A percentile compares a stretch with the other conserved stretches of the same genome.
Conservation (phyloP, 331 rosid species). For the Pyracantha coccinea region DNA sequence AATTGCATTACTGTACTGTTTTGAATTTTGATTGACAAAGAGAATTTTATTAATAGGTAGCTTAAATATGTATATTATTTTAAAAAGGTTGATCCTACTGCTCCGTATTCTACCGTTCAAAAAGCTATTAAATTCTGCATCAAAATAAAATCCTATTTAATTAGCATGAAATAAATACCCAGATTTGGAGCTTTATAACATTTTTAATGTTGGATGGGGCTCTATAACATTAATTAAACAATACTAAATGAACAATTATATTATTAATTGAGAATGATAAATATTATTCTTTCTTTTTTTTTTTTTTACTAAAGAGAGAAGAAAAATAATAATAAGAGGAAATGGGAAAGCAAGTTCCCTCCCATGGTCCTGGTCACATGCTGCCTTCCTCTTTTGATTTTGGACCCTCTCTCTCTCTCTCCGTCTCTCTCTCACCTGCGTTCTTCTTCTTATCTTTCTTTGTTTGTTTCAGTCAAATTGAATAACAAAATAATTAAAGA, state of each 20-base stretch:
- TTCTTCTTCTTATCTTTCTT: slow-evolving; percentile 36
- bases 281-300: too few relatives aligned
- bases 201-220: not conserved
- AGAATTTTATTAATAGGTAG: too few relatives aligned
- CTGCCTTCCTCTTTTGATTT: slow-evolving; percentile 14
- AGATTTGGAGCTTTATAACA: not conserved
- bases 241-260: not conserved
- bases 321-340: slow-evolving; percentile 11
- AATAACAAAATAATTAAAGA: too few relatives aligned
- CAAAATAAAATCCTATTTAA: not conserved
- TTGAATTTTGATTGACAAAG: too few relatives aligned
- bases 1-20: too few relatives aligned
- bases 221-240: not conserved
- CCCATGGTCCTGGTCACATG: slow-evolving; percentile 43
- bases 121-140: not conserved
- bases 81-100: not conserved
- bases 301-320: not conserved
- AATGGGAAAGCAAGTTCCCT: slow-evolving; percentile 33
- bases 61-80: too few relatives aligned
- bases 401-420: slow-evolving; percentile 11
- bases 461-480: not conserved
- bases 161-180: not conserved
- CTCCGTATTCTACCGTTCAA: not conserved
- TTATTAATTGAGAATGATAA: not conserved
- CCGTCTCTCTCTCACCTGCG: too few relatives aligned